Percentiles rank a stretch among this genome's conserved stretches.
These are phyloP conservation scores for Penicillium silybi DNA, from an alignment of 495 filamentous ascomycete genomes.

Conservation along the genomic window DNA sequence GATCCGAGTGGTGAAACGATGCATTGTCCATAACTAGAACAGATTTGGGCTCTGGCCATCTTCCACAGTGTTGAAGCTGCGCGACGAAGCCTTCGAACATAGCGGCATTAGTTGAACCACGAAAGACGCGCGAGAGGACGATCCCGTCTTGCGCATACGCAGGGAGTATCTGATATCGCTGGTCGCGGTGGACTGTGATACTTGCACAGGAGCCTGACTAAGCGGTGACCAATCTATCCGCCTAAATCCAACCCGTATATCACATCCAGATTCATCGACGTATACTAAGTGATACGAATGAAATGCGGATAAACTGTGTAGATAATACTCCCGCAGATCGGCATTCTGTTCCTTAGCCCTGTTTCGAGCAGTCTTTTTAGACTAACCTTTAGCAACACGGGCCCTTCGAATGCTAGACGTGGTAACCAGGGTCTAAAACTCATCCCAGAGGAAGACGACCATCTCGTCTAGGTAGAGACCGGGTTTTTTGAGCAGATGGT, in stretches of 20 bases:
- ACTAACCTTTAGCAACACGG: no score
- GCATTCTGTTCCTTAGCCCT: slow-evolving; percentile 28
- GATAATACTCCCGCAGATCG: slow-evolving; percentile 33
- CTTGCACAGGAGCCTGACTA: slow-evolving; percentile 27
- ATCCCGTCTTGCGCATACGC: slow-evolving; percentile 36
- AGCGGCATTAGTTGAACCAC: slow-evolving; percentile 13
- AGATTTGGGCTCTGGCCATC: slow-evolving; percentile 38
- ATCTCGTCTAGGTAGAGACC: no score
- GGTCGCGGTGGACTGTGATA: slow-evolving; percentile 24
- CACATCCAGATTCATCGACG: no score
- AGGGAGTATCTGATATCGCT: slow-evolving; percentile 35
- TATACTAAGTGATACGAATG: slow-evolving; percentile 10
- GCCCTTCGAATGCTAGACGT: no score
- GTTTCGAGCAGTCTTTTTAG: no score
- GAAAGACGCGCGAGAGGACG: no score
- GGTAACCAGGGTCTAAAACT: no score
- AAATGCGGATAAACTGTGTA: slow-evolving; percentile 28
- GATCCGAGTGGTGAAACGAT: background rate
- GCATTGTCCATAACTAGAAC: no score
- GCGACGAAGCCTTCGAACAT: slow-evolving; percentile 40
- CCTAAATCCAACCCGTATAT: slow-evolving; percentile 24
- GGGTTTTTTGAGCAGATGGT: no score
- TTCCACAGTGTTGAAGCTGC: slow-evolving; percentile 29
- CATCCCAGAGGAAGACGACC: no score
- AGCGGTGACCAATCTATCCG: slow-evolving; percentile 26